Evolutionary conservation across 1,284 basidiomycete species (phyloP).

Genomic region (Pulchroboletus neoregius): DNA sequence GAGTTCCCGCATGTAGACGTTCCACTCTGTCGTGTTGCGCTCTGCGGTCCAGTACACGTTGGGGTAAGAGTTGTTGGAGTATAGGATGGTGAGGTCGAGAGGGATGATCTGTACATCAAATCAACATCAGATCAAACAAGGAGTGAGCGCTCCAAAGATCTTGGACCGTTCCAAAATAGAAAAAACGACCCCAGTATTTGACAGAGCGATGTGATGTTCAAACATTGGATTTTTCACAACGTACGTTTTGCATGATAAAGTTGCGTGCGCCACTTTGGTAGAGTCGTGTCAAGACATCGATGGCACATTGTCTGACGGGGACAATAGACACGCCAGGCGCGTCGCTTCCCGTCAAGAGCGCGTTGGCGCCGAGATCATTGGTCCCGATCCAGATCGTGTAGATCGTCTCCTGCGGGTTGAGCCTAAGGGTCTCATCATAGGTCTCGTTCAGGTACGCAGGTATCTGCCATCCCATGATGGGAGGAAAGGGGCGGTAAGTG

Average conservation of each 20-base stretch:
- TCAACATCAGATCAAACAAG: not conserved
- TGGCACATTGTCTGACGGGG: conserved; percentile 39
- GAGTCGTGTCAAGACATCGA: conserved; percentile 39
- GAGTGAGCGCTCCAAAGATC: not conserved
- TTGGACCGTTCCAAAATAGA: no score
- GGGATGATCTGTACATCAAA: conserved; percentile 42
- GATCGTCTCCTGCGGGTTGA: conserved; percentile 36
- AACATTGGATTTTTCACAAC: no score
- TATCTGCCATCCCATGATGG: conserved; percentile 37
- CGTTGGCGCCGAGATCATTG: conserved; percentile 42
- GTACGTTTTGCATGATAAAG: conserved; percentile 46
- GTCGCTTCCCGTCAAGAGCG: conserved; percentile 38
- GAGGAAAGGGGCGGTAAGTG: conserved; percentile 37
- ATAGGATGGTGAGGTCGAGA: conserved; percentile 42
- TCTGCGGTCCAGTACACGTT: conserved; percentile 41
- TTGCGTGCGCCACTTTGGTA: conserved; percentile 43
- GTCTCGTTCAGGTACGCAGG: conserved; percentile 36
- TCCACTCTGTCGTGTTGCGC: conserved; percentile 50
- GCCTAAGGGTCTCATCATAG: conserved; percentile 25
- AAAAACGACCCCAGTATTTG: no score
- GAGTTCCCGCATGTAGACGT: conserved; percentile 45
- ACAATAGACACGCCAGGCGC: conserved; percentile 40
- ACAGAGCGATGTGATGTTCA: no score
- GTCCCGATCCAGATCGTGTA: conserved; percentile 52
- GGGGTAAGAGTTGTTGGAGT: conserved; percentile 40